Base-by-base conservation (phyloP, 139 green algal genomes). In the Micractinium sp. region DNA sequence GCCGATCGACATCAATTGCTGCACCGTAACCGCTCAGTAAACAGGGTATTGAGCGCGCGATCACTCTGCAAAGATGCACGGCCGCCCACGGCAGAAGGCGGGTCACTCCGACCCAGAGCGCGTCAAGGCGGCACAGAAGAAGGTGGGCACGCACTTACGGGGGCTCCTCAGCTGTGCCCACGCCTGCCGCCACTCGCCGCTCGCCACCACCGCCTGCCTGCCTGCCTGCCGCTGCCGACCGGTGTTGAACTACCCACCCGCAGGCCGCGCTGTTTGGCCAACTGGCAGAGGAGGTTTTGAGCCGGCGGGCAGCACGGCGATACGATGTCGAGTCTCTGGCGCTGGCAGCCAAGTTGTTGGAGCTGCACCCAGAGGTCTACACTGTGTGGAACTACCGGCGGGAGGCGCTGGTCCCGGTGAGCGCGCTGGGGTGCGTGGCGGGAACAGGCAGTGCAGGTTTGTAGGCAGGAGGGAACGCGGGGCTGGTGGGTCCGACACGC, bases 361-460 rank as follows among this genome's bases (percentile, higher is more conserved):
- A 97, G 88, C 91, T 96, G 27, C 97, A 97, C 81, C 96, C 94
- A 18, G 96, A 99, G 92, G 78, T 84, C 41, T 99, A 98, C 92
- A 98, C 96, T 0, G 94, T 97, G 15, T 99, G 97, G 97, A 99
- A 99, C 91, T 97, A 95, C 67, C 89, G 97, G 16, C 90, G 96
- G 0, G 94, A 97, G 88, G 93, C 93, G 3, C 88, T 98, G 66
- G 63, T 73, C 29, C 69, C 90, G 0, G 91, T 91, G 39, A 5
- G 82, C 22, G 16, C 7, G 47, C 47, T 56, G 5, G 47, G 75
- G 12, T 60, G 76, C 7, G 2, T 20, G 20, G 31, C 4, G 31
- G 31, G 47, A 9, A 56, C 47, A 56, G 47, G 9, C 7, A 9
- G 47, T 56, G 9, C 47, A 56, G 9, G 47, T 9, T 56, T 5